phyloP scores from a whole-genome alignment of 495 filamentous ascomycete species.

The Ramalina intermedia region DNA sequence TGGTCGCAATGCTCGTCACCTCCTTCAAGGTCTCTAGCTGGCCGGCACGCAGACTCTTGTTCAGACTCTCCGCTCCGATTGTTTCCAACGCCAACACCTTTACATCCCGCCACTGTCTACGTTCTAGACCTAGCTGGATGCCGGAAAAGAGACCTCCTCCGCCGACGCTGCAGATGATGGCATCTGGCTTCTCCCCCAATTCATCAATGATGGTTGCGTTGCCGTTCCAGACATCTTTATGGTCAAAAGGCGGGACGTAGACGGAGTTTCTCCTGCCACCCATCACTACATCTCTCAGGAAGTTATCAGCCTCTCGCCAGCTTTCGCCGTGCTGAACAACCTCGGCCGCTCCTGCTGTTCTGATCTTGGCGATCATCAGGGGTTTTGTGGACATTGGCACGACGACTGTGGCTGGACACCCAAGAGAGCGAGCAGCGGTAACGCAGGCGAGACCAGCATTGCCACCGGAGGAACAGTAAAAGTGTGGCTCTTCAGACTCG shows the following conservation, averaged over 20 bases:
- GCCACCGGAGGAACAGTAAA: slow-evolving; percentile 79
- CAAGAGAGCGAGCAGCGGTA: slow-evolving; percentile 54
- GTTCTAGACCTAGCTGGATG: slow-evolving; percentile 56
- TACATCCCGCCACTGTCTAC: slow-evolving; percentile 20
- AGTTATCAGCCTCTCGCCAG: slow-evolving; percentile 67
- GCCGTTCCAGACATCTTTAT: slow-evolving; percentile 73
- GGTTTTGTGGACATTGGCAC: slow-evolving; percentile 53
- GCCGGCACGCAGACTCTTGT: slow-evolving; percentile 41
- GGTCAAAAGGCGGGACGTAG: slow-evolving; percentile 90
- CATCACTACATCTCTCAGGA: slow-evolving; percentile 50
- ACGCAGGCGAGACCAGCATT: slow-evolving; percentile 90
- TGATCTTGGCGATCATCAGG: slow-evolving; percentile 62
- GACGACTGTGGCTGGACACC: slow-evolving; percentile 66
- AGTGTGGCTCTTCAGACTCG: slow-evolving; percentile 38
- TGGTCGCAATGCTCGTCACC: slow-evolving; percentile 72
- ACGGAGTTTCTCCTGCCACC: slow-evolving; percentile 30
- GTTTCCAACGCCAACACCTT: slow-evolving; percentile 74
- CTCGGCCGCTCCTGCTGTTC: slow-evolving; percentile 46
- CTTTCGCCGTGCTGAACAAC: slow-evolving; percentile 58
- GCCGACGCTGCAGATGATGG: slow-evolving; percentile 71
- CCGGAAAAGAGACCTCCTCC: slow-evolving; percentile 81
- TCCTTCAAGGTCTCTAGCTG: slow-evolving; percentile 49
- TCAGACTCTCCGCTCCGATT: slow-evolving; percentile 58
- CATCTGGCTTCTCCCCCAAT: slow-evolving; percentile 51
- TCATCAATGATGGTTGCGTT: slow-evolving; percentile 62